Evolutionary conservation across 1,284 basidiomycete genomes (phyloP).

Genomic region (Microbotryum violaceum): DNA sequence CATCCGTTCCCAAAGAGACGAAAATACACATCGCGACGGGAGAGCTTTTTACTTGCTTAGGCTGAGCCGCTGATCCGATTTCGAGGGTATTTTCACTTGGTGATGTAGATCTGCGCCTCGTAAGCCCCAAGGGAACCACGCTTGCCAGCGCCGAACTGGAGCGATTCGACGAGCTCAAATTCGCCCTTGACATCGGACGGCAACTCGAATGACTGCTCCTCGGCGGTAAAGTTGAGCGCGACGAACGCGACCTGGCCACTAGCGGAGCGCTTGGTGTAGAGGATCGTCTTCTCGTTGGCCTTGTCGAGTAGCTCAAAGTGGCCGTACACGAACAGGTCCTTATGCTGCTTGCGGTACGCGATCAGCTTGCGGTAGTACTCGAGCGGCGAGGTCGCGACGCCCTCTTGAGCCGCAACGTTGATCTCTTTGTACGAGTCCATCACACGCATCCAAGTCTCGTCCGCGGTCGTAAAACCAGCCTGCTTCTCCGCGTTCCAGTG

Average conservation of each 20-base stretch:
- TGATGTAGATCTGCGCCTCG: slow-evolving; percentile 1
- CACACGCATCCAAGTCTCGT: slow-evolving; percentile 63
- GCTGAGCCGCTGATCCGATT: too few species aligned
- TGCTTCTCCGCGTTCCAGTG: slow-evolving; percentile 56
- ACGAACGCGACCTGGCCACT: slow-evolving; percentile 43
- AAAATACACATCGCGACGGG: too few species aligned
- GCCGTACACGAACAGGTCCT: slow-evolving; percentile 46
- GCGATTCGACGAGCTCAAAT: not conserved
- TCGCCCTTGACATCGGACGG: slow-evolving; percentile 1
- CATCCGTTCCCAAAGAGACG: too few species aligned
- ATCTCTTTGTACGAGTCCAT: slow-evolving; percentile 59
- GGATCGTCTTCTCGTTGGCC: slow-evolving; percentile 51
- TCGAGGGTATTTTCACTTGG: not conserved
- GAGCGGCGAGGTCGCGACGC: slow-evolving; percentile 47
- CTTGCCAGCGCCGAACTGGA: not conserved
- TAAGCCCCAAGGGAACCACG: not conserved
- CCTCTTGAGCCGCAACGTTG: slow-evolving; percentile 53
- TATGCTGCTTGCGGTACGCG: slow-evolving; percentile 49
- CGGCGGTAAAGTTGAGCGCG: slow-evolving; percentile 51
- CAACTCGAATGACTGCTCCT: slow-evolving; percentile 27
- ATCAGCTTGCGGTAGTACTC: slow-evolving; percentile 56
- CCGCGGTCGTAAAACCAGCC: slow-evolving; percentile 58
- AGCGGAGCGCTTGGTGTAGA: slow-evolving; percentile 48
- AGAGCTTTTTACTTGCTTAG: too few species aligned
- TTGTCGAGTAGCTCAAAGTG: slow-evolving; percentile 50